Evolutionary conservation across 768 basidiomycete genomes (phyloP), one percentile per base, ranked within the genome.

Genomic region (Lyophyllum shimeji): DNA sequence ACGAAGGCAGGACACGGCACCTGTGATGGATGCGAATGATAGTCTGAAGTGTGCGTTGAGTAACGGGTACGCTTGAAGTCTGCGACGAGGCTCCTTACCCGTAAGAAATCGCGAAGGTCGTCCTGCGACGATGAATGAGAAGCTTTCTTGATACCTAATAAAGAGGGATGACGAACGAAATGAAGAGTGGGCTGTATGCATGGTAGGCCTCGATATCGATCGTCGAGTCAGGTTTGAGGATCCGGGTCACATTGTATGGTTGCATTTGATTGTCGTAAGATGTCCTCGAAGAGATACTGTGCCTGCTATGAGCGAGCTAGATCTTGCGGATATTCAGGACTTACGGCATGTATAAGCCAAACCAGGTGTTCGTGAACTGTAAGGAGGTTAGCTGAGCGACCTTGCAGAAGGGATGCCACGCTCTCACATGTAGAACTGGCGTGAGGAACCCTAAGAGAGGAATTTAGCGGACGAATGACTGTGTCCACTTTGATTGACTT

Each of bases 21-120:
- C 60, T 15, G 90, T 88, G 66, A 93, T 86, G 20, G 84, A 81
- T 4, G 90, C 90, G 62, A 94, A 93, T n/a, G 87, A 88, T 9
- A 93, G 74, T 21, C 60, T 61, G 18, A 31, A 25, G 11, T 37
- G 17, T 2, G 4, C 33, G 11, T 48, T 33, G 23, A 27, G 39
- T 27, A 2, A 24, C 25, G 25, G n/a, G 24, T 31, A 29, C n/a
- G 40, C 8, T 25, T 27, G 7, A 50, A 3, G 3, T 27, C 13
- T n/a, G n/a, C n/a, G n/a, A 7, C 7, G n/a, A 29, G 9, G 34
- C 27, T 18, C 5, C 23, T 25, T 53, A 61, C 29, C 86, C 90
- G 63, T 93, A 94, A 15, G 84, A 76, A 25, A 93, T 71, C 9
- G 91, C 85, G 65, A 93, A 93, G 1, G 89, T 87, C 29, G 83